Conservation (phyloP, 768 basidiomycete species). For the Leccinum fibrillosum region DNA sequence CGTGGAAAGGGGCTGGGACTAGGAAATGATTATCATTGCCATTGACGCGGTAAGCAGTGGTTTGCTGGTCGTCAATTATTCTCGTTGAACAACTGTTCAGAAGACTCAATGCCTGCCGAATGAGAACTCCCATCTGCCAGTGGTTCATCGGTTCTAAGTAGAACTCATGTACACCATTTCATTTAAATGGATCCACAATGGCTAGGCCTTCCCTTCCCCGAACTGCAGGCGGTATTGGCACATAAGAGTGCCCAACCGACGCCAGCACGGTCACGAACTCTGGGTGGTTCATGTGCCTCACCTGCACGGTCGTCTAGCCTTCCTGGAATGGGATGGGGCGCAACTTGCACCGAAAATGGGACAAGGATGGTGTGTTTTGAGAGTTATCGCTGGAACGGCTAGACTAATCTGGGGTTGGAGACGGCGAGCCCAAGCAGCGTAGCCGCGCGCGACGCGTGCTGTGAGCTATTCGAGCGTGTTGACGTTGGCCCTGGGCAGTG, state of each 20-base stretch:
- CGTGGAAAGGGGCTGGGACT: too few relatives aligned
- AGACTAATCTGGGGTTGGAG: not conserved
- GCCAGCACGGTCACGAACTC: slow-evolving; percentile 28
- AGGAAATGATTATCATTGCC: too few relatives aligned
- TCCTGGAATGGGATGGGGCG: slow-evolving; percentile 22
- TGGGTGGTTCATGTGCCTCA: slow-evolving; percentile 42
- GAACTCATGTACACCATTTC: not conserved
- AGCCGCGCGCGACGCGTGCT: not conserved
- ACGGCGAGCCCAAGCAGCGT: not conserved
- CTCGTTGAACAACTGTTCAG: too few relatives aligned
- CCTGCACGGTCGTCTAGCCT: slow-evolving; percentile 45
- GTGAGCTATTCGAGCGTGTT: not conserved
- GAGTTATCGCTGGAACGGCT: slow-evolving; percentile 19
- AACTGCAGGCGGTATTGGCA: slow-evolving; percentile 40
- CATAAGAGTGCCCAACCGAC: slow-evolving; percentile 34
- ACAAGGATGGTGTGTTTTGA: slow-evolving; percentile 18
- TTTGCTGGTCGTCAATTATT: too few relatives aligned
- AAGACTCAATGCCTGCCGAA: not conserved
- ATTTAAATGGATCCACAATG: not conserved
- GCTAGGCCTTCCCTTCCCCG: not conserved
- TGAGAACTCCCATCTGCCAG: not conserved
- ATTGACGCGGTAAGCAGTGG: too few relatives aligned
- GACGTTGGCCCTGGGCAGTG: not conserved
- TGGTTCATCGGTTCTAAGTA: not conserved
- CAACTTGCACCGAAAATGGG: slow-evolving; percentile 9